These are phyloP conservation scores for Adansonia grandidieri DNA, from an alignment of 441 rosid species.

Conservation along the genomic window DNA sequence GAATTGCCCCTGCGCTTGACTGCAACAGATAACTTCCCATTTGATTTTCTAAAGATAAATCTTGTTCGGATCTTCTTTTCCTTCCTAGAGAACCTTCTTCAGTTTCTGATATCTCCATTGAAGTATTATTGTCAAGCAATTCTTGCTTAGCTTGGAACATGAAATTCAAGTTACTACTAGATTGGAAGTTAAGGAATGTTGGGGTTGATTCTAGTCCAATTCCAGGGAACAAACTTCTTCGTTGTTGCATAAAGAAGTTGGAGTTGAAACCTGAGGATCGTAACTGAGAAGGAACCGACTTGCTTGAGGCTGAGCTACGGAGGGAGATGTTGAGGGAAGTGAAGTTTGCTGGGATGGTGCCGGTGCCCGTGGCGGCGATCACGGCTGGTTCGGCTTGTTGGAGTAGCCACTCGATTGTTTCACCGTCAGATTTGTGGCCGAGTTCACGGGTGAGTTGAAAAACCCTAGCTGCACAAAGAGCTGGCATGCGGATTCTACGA, in stretches of 20 bases:
- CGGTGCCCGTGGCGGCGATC: slow-evolving; percentile 93
- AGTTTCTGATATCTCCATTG: slow-evolving; percentile 53
- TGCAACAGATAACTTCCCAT: slow-evolving; percentile 58
- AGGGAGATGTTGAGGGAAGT: slow-evolving; percentile 87
- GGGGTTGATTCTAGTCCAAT: slow-evolving; percentile 62
- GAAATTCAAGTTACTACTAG: slow-evolving; percentile 47
- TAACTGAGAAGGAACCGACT: slow-evolving; percentile 84
- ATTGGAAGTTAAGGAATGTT: slow-evolving; percentile 74
- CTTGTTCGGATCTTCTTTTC: slow-evolving; percentile 56
- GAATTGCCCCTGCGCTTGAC: slow-evolving; percentile 50
- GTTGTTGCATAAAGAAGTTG: slow-evolving; percentile 58
- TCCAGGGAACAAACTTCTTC: slow-evolving; percentile 57
- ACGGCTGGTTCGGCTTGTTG: slow-evolving; percentile 93
- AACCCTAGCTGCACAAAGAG: slow-evolving; percentile 96
- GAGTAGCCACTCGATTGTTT: slow-evolving; percentile 89
- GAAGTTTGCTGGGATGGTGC: slow-evolving; percentile 94
- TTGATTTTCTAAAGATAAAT: slow-evolving; percentile 53
- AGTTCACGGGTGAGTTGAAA: slow-evolving; percentile 89
- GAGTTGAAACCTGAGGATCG: slow-evolving; percentile 63
- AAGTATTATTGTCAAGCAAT: slow-evolving; percentile 40
- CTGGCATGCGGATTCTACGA: slow-evolving; percentile 95
- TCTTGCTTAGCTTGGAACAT: slow-evolving; percentile 73
- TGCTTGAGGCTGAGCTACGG: slow-evolving; percentile 86
- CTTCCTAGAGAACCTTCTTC: slow-evolving; percentile 48
- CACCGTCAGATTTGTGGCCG: slow-evolving; percentile 95